phyloP scores from a whole-genome alignment of 306 rosid species.

The Cajanus cajan region DNA sequence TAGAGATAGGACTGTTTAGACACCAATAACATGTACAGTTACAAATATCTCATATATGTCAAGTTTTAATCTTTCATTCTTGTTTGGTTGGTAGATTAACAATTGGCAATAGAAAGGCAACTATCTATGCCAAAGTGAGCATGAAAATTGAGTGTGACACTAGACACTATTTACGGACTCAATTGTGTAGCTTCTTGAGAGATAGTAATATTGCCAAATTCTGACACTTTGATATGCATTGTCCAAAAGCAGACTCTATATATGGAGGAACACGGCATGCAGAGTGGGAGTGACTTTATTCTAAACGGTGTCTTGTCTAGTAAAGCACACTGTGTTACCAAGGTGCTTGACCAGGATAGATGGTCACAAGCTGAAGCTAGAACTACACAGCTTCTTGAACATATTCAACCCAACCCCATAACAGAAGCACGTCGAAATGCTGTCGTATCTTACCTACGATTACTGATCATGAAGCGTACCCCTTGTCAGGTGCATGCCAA shows the following conservation, averaged over 20 bases:
- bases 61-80: neutral
- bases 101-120: too few relatives aligned
- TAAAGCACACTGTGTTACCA: conserved; percentile 44
- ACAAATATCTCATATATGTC: too few relatives aligned
- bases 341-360: conserved; percentile 51
- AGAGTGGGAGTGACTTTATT: conserved; percentile 36
- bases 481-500: conserved; percentile 69
- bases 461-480: conserved; percentile 45
- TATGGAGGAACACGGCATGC: conserved; percentile 26
- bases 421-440: conserved; percentile 61
- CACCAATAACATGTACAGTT: too few relatives aligned
- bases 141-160: neutral
- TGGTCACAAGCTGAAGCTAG: conserved; percentile 68
- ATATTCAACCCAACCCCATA: conserved; percentile 59
- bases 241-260: neutral
- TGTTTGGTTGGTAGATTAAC: neutral
- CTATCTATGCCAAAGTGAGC: neutral
- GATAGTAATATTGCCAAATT: neutral
- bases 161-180: neutral
- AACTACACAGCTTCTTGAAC: conserved; percentile 53
- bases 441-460: conserved; percentile 54
- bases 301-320: conserved; percentile 63
- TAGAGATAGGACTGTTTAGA: too few relatives aligned
- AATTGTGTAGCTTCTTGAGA: neutral
- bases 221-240: neutral